Base-by-base conservation (phyloP, 768 basidiomycete species). In the Trametes maxima region DNA sequence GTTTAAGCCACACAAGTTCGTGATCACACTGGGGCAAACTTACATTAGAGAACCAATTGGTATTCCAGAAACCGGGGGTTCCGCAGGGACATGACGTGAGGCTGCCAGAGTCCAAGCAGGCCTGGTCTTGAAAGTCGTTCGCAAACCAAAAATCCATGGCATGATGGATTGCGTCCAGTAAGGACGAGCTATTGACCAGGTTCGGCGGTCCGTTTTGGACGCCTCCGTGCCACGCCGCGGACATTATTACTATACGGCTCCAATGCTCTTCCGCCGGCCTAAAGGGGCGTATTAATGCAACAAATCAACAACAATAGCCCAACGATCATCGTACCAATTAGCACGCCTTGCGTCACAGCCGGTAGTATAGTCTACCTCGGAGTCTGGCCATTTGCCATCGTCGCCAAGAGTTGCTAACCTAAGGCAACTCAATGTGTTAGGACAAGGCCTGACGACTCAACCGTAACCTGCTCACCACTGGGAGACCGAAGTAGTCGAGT, bases 61-160 rank as follows among this genome's bases (percentile, higher is more conserved):
- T 80, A 65, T 87, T 89, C 84, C 85, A 87, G 13, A 73, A 48
- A 10, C 67, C 83, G 5, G 79, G 76, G 10, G 83, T 83, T 12
- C 73, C 72, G 63, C 87, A 89, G 6, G 86, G 85, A 64, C 87
- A 88, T 1, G 73, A 63, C 5, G 72, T 36, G 5, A 77, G 78
- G 5, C 86, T 86, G 19, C 87, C 87, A 0, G 69, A 73, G 65
- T 82, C 82, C 28, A 88, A 68, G 67, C 88, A 89, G 21, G 78
- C 78, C 0, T 72, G 56, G 57, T 82, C 77, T 33, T 79, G 79
- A 67, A 85, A 84, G 62, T 88, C 87, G 57, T 82, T 80, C 21
- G 69, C 66, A 57, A 88, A 88, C 88, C 88, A 89, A 63, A 78
- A 78, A 60, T 82, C 76, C 82, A 88, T 84, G 16, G 82, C 86